Conservation (phyloP, 495 filamentous ascomycete species). For the Penicillium taxi region DNA sequence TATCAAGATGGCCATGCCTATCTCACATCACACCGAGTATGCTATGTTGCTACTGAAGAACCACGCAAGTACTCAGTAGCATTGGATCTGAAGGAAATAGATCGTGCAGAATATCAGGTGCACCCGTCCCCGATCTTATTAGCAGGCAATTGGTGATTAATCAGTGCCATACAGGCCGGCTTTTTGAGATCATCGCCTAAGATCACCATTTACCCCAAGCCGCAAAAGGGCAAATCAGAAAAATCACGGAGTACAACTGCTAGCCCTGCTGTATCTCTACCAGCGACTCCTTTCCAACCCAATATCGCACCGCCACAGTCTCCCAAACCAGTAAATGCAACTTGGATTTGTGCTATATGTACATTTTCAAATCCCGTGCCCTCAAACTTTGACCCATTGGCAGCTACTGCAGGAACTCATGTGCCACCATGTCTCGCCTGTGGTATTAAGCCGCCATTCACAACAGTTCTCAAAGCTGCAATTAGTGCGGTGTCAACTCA, state of each 20-base stretch:
- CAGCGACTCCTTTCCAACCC: slow-evolving; percentile 17
- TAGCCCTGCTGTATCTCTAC: slow-evolving; percentile 27
- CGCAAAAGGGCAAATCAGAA: slow-evolving; percentile 44
- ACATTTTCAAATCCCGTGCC: slow-evolving; percentile 94
- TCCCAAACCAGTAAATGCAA: slow-evolving; percentile 47
- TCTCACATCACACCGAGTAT: slow-evolving; percentile 86
- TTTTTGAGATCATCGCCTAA: slow-evolving; percentile 95
- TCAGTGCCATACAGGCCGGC: slow-evolving; percentile 52
- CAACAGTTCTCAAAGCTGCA: slow-evolving; percentile 74
- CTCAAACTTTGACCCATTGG: slow-evolving; percentile 79
- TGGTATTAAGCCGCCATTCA: slow-evolving; percentile 83
- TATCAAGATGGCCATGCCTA: slow-evolving; percentile 95
- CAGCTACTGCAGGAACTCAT: slow-evolving; percentile 64
- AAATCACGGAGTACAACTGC: slow-evolving; percentile 27
- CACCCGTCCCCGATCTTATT: slow-evolving; percentile 3
- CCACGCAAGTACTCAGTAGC: slow-evolving; percentile 79
- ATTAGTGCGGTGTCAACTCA: slow-evolving; percentile 58
- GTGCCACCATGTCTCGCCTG: slow-evolving; percentile 85
- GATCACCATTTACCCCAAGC: slow-evolving; percentile 78
- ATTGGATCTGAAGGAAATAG: slow-evolving; percentile 83
- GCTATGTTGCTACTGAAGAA: slow-evolving; percentile 87
- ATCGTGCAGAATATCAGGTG: slow-evolving; percentile 85
- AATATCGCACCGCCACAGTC: slow-evolving; percentile 12
- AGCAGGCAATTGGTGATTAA: background rate
- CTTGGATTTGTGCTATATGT: slow-evolving; percentile 98